phyloP scores from a whole-genome alignment of 1,284 basidiomycete genomes.

The Sanghuangporus baumii region DNA sequence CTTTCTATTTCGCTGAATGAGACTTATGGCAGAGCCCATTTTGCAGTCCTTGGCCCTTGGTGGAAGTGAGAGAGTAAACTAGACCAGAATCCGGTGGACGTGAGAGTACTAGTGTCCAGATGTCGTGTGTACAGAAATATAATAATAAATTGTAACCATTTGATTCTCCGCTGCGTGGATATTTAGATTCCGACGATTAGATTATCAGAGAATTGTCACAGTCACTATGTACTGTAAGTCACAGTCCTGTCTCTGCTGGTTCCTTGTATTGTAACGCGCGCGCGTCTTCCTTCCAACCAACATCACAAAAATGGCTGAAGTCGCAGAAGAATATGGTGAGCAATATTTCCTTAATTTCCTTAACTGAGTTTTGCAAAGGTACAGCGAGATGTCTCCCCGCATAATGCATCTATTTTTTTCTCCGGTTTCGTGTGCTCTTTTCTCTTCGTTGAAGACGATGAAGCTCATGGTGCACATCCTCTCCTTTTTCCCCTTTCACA shows the following conservation, averaged over 20 bases:
- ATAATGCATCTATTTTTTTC: conserved; percentile 12
- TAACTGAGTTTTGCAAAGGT: background rate
- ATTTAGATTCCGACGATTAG: too few species aligned
- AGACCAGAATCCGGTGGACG: background rate
- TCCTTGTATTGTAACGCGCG: too few species aligned
- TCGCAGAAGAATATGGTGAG: conserved; percentile 22
- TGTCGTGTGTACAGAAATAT: too few species aligned
- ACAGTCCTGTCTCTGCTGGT: background rate
- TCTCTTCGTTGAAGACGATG: conserved; percentile 15
- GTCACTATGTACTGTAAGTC: background rate
- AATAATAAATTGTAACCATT: too few species aligned
- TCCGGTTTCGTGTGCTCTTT: conserved; percentile 5
- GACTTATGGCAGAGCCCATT: conserved; percentile 5
- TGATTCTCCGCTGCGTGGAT: too few species aligned
- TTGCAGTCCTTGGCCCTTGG: background rate
- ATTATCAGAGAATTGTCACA: background rate
- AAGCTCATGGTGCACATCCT: conserved; percentile 20
- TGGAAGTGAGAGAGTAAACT: background rate
- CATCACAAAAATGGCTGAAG: conserved; percentile 18
- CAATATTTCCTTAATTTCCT: background rate
- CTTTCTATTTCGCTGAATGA: background rate
- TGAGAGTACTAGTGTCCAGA: background rate
- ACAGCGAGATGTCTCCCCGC: background rate
- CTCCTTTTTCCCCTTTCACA: conserved; percentile 4
- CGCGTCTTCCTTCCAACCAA: background rate